These are phyloP conservation scores for Onygenales sp. DNA, from an alignment of 2,329 filamentous ascomycete species.

Conservation along the genomic window DNA sequence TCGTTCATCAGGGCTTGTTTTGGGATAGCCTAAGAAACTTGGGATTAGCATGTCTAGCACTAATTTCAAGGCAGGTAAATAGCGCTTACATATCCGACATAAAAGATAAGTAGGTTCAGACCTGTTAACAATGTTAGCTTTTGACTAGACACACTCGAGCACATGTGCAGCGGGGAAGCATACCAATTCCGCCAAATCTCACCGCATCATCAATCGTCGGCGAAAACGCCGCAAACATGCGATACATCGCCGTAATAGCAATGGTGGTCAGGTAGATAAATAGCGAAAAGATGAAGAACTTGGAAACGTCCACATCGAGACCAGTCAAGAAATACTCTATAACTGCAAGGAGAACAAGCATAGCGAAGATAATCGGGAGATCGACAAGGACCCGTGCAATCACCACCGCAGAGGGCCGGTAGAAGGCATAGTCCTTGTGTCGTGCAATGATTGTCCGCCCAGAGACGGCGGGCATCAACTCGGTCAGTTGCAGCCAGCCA, in stretches of 20 bases:
- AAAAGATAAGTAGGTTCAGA: slow-evolving; percentile 2
- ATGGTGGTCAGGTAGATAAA: slow-evolving; percentile 3
- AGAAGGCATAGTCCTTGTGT: slow-evolving; percentile 60
- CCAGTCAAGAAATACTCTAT: slow-evolving; percentile 49
- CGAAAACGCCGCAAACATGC: slow-evolving; percentile 56
- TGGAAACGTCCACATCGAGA: slow-evolving; percentile 6
- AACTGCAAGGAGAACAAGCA: slow-evolving; percentile 51
- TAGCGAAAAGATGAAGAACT: slow-evolving; percentile 5
- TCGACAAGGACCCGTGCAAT: slow-evolving; percentile 55
- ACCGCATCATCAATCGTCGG: slow-evolving; percentile 58
- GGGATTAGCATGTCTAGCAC: not conserved
- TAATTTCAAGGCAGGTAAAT: not conserved
- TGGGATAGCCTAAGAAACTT: slow-evolving; percentile 41
- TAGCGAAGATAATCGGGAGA: slow-evolving; percentile 49
- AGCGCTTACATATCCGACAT: slow-evolving; percentile 4
- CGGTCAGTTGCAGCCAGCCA: slow-evolving; percentile 63
- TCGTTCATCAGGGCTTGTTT: slow-evolving; percentile 46
- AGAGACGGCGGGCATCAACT: slow-evolving; percentile 67
- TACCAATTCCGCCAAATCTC: slow-evolving; percentile 46
- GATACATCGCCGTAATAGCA: slow-evolving; percentile 47
- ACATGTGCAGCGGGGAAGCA: slow-evolving; percentile 57
- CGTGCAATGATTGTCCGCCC: slow-evolving; percentile 61
- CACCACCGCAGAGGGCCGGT: slow-evolving; percentile 56
- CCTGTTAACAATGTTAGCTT: slow-evolving; percentile 16
- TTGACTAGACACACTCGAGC: slow-evolving; percentile 52